phyloP scores from a whole-genome alignment of 2,329 filamentous ascomycete genomes.

The Pyricularia pennisetigena region DNA sequence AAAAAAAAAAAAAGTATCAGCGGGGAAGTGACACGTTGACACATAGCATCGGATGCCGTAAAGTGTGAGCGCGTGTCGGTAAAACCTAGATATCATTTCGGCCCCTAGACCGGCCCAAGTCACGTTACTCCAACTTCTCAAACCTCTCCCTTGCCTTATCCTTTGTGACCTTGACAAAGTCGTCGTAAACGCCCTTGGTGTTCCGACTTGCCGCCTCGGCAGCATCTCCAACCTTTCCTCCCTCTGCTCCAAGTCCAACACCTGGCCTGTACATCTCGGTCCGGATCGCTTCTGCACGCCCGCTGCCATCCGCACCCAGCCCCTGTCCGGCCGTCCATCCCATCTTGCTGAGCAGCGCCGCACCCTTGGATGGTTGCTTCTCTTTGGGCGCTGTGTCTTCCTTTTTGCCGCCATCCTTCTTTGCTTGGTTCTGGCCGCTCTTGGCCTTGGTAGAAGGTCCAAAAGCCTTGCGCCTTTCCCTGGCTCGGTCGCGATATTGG shows the following conservation, averaged over 20 bases:
- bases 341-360: slow-evolving; percentile 61
- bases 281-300: slow-evolving; percentile 53
- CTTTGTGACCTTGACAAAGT: slow-evolving; percentile 55
- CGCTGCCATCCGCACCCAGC: slow-evolving; percentile 52
- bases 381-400: slow-evolving; percentile 18
- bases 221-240: slow-evolving; percentile 61
- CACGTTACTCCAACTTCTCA: slow-evolving; percentile 37
- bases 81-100: neutral
- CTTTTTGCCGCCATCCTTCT: slow-evolving; percentile 21
- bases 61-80: no score
- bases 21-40: neutral
- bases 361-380: slow-evolving; percentile 46
- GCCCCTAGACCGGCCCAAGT: neutral
- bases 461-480: slow-evolving; percentile 53
- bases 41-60: neutral
- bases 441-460: slow-evolving; percentile 48
- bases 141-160: slow-evolving; percentile 59
- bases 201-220: slow-evolving; percentile 50
- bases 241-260: slow-evolving; percentile 60
- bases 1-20: no score
- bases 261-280: slow-evolving; percentile 57
- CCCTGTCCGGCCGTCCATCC: slow-evolving; percentile 59
- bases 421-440: slow-evolving; percentile 6
- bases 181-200: slow-evolving; percentile 49
- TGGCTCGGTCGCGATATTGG: slow-evolving; percentile 58